Evolutionary conservation across 345 rosid species (phyloP).

Genomic region (Eucalyptus sideroxylon): DNA sequence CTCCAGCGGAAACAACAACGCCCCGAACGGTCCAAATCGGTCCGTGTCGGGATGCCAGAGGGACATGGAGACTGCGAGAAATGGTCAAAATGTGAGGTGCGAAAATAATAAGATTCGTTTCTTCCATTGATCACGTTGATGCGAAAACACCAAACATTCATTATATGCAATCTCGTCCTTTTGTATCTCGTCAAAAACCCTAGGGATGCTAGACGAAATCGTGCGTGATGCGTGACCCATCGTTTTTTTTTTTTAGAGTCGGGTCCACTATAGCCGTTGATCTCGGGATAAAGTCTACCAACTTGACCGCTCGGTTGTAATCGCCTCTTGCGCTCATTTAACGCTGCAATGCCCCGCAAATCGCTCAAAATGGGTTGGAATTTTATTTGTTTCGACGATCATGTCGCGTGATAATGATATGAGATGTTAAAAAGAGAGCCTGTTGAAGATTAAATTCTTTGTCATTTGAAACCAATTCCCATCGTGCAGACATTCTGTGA

Average conservation of each 20-base stretch:
- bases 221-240: neutral
- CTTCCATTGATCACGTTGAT: neutral
- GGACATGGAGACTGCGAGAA: neutral
- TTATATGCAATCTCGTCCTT: neutral
- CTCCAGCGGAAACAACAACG: neutral
- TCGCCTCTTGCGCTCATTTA: neutral
- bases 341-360: neutral
- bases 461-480: neutral
- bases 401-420: neutral
- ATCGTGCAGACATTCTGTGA: neutral
- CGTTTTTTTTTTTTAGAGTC: neutral
- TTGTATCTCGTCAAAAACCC: neutral
- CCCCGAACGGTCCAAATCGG: neutral
- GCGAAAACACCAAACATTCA: neutral
- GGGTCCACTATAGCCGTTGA: neutral
- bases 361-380: neutral
- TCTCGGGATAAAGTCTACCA: neutral
- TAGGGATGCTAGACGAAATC: neutral
- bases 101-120: neutral
- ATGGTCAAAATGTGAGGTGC: neutral
- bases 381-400: neutral
- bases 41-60: neutral
- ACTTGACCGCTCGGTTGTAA: neutral
- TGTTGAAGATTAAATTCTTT: neutral
- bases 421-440: neutral